A percentile compares a stretch with the other conserved stretches of the same genome.
phyloP scores from a whole-genome alignment of 495 filamentous ascomycete genomes.

The Geopyxis carbonaria region DNA sequence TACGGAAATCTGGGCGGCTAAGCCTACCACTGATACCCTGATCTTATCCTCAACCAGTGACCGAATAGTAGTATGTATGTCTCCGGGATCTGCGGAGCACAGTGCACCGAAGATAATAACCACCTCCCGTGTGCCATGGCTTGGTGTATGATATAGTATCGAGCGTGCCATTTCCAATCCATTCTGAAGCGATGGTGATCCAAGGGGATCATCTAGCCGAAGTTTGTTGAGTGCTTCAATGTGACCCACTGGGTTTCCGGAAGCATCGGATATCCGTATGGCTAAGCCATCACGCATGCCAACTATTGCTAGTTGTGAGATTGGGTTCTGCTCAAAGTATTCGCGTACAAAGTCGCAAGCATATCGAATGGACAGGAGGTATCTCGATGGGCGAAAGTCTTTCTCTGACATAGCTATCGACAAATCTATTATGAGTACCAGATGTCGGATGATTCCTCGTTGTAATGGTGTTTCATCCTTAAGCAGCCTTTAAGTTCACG shows the following conservation, averaged over 20 bases:
- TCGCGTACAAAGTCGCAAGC: slow-evolving; percentile 77
- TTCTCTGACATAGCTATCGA: slow-evolving; percentile 89
- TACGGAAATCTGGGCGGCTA: slow-evolving; percentile 81
- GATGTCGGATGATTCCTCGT: slow-evolving; percentile 86
- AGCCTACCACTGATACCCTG: slow-evolving; percentile 69
- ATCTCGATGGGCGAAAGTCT: slow-evolving; percentile 74
- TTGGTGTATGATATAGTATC: slow-evolving; percentile 78
- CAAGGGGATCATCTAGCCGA: slow-evolving; percentile 62
- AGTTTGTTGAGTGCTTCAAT: slow-evolving; percentile 56
- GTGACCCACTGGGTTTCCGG: slow-evolving; percentile 79
- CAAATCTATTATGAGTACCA: slow-evolving; percentile 84
- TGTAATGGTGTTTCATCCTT: slow-evolving; percentile 89
- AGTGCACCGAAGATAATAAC: slow-evolving; percentile 85
- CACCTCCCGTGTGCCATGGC: slow-evolving; percentile 81
- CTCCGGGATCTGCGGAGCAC: slow-evolving; percentile 75
- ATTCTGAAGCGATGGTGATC: slow-evolving; percentile 83
- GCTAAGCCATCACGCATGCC: slow-evolving; percentile 86
- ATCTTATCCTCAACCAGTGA: slow-evolving; percentile 63
- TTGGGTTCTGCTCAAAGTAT: slow-evolving; percentile 98
- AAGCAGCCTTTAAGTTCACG: slow-evolving; percentile 46
- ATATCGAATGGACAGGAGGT: slow-evolving; percentile 65
- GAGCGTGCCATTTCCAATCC: slow-evolving; percentile 87
- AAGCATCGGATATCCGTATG: slow-evolving; percentile 68
- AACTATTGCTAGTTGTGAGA: slow-evolving; percentile 79
- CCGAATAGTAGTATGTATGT: slow-evolving; percentile 80